Base-by-base conservation (phyloP, 2,329 filamentous ascomycete genomes). In the Neonectria punicea region DNA sequence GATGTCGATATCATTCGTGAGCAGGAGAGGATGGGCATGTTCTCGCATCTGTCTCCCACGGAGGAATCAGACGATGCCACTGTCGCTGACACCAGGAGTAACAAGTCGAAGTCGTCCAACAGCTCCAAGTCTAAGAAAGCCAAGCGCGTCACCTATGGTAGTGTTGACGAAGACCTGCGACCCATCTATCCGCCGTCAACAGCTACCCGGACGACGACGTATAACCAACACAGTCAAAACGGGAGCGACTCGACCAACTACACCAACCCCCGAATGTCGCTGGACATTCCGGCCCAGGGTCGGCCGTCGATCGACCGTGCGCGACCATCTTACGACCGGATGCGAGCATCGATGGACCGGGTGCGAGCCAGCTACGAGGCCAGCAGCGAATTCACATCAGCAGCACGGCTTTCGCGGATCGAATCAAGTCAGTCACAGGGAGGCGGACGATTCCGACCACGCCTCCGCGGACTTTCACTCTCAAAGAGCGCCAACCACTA, bases 1-100 rank as follows among this genome's bases (percentile, higher is more conserved):
- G 96, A 99, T 74, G 90, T 98, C 63, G 96, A 99, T 78, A 97
- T 99, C 69, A 90, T 99, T 74, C 93, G 96, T 53, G 96, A 99
- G 80, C 94, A 98, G 82, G 89, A 97, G 66, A 88, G 88, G 30
- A 85, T 90, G 81, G 96, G 96, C 71, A 90, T 91, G 75, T 98
- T 97, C 78, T 89, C 92, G 70, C 88, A 93, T 73, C 84, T 95
- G 54, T 72, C 83, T 75, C 75, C 73, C 16, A 70, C 75, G 14
- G 75, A 71, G 11, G 83, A 83, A 57, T 51, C 66, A 3, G 65
- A 58, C 4, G 80, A 75, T 56, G 77, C 70, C 34, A 75, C 74
- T 47, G 89, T 86, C 16, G 71, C 69, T n/a, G 76, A 76, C 43
- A 70, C 68, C 5, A 77, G 74, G 63, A 78, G 77, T 58, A 74